Conservation (phyloP, 805 yeast species). For the Cyberlindnera xylosilytica region DNA sequence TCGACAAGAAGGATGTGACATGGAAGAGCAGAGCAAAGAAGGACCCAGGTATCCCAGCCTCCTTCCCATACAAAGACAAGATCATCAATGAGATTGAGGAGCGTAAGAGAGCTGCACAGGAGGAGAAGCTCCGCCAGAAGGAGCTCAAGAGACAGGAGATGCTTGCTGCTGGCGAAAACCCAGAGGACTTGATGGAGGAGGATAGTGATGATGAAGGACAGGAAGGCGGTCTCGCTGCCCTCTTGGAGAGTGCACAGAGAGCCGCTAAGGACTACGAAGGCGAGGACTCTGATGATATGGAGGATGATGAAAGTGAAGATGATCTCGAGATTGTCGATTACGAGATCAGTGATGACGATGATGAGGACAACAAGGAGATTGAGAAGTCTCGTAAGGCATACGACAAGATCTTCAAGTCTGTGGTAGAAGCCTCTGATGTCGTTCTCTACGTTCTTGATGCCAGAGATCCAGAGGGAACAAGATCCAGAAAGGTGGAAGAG, state of each 20-base stretch:
- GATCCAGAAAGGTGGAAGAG: conserved; percentile 89
- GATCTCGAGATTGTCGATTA: conserved; percentile 50
- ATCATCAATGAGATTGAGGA: conserved; percentile 72
- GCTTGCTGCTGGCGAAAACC: conserved; percentile 37
- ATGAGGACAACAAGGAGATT: conserved; percentile 43
- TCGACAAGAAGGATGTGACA: conserved; percentile 83
- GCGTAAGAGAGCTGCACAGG: conserved; percentile 51
- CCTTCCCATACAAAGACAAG: conserved; percentile 90
- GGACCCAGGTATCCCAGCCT: conserved; percentile 93
- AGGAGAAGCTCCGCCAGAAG: conserved; percentile 49
- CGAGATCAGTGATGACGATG: conserved; percentile 41
- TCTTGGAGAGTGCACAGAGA: conserved; percentile 83
- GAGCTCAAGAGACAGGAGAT: conserved; percentile 42
- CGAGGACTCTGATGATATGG: conserved; percentile 44
- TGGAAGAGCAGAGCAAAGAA: conserved; percentile 85
- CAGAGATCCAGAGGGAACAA: conserved; percentile 93
- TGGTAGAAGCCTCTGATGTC: conserved; percentile 90
- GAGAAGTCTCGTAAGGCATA: conserved; percentile 86
- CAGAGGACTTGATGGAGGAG: conserved; percentile 35
- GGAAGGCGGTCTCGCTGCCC: conserved; percentile 68
- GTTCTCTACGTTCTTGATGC: conserved; percentile 93
- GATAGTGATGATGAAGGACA: conserved; percentile 33
- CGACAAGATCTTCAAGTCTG: conserved; percentile 90
- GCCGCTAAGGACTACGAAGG: conserved; percentile 78
- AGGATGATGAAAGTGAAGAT: conserved; percentile 38